Percentiles rank a stretch among this genome's conserved stretches.
These are phyloP conservation scores for Penicillium freii DNA, from an alignment of 2,329 filamentous ascomycete genomes.

Conservation along the genomic window DNA sequence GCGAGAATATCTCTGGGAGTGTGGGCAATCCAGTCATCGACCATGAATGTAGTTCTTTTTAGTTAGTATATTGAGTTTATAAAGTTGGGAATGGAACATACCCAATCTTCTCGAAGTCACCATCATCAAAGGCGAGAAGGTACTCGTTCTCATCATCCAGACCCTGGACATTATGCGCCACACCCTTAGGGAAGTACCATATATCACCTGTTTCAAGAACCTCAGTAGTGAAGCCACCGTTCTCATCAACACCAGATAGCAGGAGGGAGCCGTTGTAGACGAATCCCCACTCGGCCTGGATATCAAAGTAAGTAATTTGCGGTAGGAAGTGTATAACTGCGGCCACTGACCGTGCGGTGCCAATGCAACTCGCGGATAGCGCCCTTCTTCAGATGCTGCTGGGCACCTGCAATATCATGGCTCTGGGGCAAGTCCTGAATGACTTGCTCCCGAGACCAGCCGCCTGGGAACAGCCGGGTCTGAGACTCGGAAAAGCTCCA, in stretches of 20 bases:
- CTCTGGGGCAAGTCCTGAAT: slow-evolving; percentile 65
- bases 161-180: slow-evolving; percentile 60
- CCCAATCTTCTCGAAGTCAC: slow-evolving; percentile 63
- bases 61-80: not conserved
- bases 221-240: slow-evolving; percentile 54
- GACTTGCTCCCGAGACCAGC: slow-evolving; percentile 66
- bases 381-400: slow-evolving; percentile 67
- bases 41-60: slow-evolving; percentile 64
- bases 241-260: slow-evolving; percentile 61
- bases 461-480: slow-evolving; percentile 60
- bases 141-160: slow-evolving; percentile 67
- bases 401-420: slow-evolving; percentile 65
- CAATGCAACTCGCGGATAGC: slow-evolving; percentile 66
- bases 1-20: slow-evolving; percentile 63
- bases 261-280: slow-evolving; percentile 59
- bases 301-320: not conserved
- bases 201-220: slow-evolving; percentile 62
- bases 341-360: slow-evolving; percentile 59
- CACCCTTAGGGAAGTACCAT: slow-evolving; percentile 68
- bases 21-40: slow-evolving; percentile 68
- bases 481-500: slow-evolving; percentile 69
- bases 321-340: not conserved
- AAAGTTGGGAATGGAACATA: slow-evolving; percentile 30
- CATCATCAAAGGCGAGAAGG: slow-evolving; percentile 65
- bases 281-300: slow-evolving; percentile 65